Evolutionary conservation across 2,329 filamentous ascomycete species (phyloP), one percentile per base, ranked within the genome.

Genomic region (Fusarium udum): DNA sequence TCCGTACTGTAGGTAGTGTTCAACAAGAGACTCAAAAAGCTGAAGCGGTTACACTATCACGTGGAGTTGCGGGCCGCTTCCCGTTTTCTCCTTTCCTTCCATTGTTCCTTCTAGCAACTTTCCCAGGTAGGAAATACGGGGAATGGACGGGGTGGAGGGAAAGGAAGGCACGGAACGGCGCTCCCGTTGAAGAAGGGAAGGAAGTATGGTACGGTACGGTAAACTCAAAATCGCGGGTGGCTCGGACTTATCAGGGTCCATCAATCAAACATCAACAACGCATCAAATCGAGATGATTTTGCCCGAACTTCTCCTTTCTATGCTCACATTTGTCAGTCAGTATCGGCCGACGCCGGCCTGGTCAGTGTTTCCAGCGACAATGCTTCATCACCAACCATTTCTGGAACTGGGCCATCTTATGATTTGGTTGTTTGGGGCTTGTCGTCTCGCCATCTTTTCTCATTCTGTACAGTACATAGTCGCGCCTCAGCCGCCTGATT

Each of bases 201-300:
- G 67, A 56, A 62, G 51, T 48, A 31, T 26, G 13, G 26, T 48
- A 31, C 45, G 13, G 26, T 48, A 48, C 26, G 26, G 45, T 45
- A 65, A 77, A 69, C 74, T 73, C 59, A 74, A 74, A 75, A 51
- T 32, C 67, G 67, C 62, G 72, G 72, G 66, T 66, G 49, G 24
- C 32, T 46, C 37, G 32, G 67, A 52, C n/a, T 46, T 39, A 53
- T 52, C 36, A 64, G 26, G 59, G 18, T 53, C 53, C 61, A 52
- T 71, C 59, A 61, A 72, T 69, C 59, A 72, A 61, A 58, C 39
- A 60, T 24, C 57, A 69, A 66, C 62, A 61, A 46, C 31, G 46
- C 59, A 70, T 71, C 61, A 51, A 43, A 62, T 71, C 64, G 53
- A 42, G 45, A 64, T 57, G 52, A 63, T 52, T 64, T 58, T 56